Percentiles rank a stretch among this genome's conserved stretches.
Evolutionary conservation across 2,329 filamentous ascomycete species (phyloP).

Genomic region (Tolypocladium sp.): DNA sequence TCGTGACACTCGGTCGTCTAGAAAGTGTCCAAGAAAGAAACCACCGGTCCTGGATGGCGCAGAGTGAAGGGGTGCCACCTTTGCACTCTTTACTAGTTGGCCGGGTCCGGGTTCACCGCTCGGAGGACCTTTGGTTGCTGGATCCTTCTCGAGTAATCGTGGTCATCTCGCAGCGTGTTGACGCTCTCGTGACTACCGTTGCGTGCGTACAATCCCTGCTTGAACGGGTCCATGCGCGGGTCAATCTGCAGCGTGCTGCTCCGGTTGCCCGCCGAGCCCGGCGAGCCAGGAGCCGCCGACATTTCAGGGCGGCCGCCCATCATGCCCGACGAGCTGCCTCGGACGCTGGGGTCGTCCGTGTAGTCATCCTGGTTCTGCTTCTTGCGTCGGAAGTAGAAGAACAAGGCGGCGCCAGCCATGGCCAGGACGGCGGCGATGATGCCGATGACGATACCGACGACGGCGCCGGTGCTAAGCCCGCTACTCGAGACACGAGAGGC

Average conservation of each 20-base stretch:
- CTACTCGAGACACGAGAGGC: slow-evolving; percentile 9
- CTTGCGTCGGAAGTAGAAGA: slow-evolving; percentile 35
- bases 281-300: slow-evolving; percentile 21
- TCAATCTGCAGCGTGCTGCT: slow-evolving; percentile 49
- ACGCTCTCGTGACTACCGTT: slow-evolving; percentile 55
- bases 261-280: slow-evolving; percentile 34
- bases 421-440: slow-evolving; percentile 34
- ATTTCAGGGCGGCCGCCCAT: slow-evolving; percentile 35
- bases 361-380: slow-evolving; percentile 33
- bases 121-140: slow-evolving; percentile 48
- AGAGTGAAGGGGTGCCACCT: background rate
- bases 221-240: slow-evolving; percentile 54
- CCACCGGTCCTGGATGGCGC: background rate
- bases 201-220: slow-evolving; percentile 45
- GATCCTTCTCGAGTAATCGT: slow-evolving; percentile 55
- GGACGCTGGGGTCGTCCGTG: slow-evolving; percentile 34
- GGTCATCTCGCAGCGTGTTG: slow-evolving; percentile 54
- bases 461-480: slow-evolving; percentile 34
- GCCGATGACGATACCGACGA: slow-evolving; percentile 44
- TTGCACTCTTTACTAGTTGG: slow-evolving; percentile 1
- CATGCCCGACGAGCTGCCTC: slow-evolving; percentile 42
- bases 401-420: slow-evolving; percentile 24
- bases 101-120: slow-evolving; percentile 53
- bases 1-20: slow-evolving; percentile 18
- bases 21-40: slow-evolving; percentile 12